Base-by-base conservation (phyloP, 2,329 filamentous ascomycete genomes). In the Alternaria sp. region DNA sequence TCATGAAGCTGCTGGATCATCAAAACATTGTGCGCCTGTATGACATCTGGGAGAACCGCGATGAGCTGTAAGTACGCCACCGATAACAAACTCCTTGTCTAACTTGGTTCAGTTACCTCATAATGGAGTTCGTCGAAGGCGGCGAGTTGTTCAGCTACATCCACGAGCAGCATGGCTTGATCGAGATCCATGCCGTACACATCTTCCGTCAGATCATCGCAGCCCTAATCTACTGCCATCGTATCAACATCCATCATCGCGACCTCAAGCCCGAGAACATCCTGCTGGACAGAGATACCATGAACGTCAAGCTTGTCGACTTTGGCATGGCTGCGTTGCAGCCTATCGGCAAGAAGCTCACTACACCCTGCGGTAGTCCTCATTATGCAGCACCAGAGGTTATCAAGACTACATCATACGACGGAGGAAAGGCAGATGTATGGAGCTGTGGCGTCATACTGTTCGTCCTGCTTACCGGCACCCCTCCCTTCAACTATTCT, bases 211-310 rank as follows among this genome's bases (percentile, higher is more conserved):
- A 99, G 80, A 93, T 99, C 69, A 91, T 99, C 76, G 93, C 92
- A 58, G 96, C 93, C 1, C 86, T 99, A 54, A 89, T 93, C 4
- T 97, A 97, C 81, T 97, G 94, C 71, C 96, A 99, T 80, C 89
- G 91, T 3, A 93, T 97, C 82, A 93, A 95, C 71, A 97, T 99
- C 67, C 97, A 94, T 77, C 96, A 99, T 77, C 91, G 96, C 23
- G 96, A 99, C 72, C 85, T 99, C 57, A 99, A 99, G 81, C 96
- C 94, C 0, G 96, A 99, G 81, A 99, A 99, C 73, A 97, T 99
- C 49, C 85, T 99, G 17, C 85, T 99, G 54, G 93, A 93, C 61
- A 84, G 84, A 4, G 84, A 90, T 6, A 81, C 78, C 50, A 87
- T 90, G 57, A 89, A 92, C 61, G 89, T 98, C 79, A 99, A 98